Evolutionary conservation across 257 asterid species (phyloP), one percentile per base, ranked within the genome.

Genomic region (Linderniella brevidens): DNA sequence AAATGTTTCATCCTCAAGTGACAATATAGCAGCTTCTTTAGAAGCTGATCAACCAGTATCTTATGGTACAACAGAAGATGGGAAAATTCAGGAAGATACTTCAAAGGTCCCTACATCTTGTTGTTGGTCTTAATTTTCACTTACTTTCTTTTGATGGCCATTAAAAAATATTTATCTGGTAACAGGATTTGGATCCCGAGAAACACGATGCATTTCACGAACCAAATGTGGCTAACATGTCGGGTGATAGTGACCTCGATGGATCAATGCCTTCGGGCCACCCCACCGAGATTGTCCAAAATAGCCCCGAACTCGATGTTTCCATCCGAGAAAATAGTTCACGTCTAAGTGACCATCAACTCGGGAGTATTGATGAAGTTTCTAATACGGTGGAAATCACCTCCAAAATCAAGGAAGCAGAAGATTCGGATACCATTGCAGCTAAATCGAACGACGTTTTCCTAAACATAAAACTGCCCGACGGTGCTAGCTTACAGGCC

Each of bases 381-480:
- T 49, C 73, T 37, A 52, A 49, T 37, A 38, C 35, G 8, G 59
- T 35, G 56, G 75, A 62, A 37, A 54, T 49, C 48, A 37, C 32
- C 32, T 25, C 20, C 41, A 66, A 63, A 64, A 69, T 68, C 60
- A 73, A 69, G 69, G 60, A 67, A 58, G 57, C 59, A 59, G 68
- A 67, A 54, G 63, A 57, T 53, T 61, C 63, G 35, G 67, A 58
- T 62, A 39, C 64, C 20, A 45, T 77, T 35, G 56, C 75, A 41
- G 46, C 35, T 48, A 61, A 59, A 62, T 74, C 90, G 20, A 72
- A 61, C 40, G 80, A 80, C 35, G 92, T 84, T 62, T 73, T 60
- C 76, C 65, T 88, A 52, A 84, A 80, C 68, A 73, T 84, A 57
- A 71, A 69, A 59, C 59, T 84, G 58, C 85, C 90, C 50, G 86